Conservation (phyloP, 192 early-diverging fungal genomes). For the Globomyces pollinis-pini region DNA sequence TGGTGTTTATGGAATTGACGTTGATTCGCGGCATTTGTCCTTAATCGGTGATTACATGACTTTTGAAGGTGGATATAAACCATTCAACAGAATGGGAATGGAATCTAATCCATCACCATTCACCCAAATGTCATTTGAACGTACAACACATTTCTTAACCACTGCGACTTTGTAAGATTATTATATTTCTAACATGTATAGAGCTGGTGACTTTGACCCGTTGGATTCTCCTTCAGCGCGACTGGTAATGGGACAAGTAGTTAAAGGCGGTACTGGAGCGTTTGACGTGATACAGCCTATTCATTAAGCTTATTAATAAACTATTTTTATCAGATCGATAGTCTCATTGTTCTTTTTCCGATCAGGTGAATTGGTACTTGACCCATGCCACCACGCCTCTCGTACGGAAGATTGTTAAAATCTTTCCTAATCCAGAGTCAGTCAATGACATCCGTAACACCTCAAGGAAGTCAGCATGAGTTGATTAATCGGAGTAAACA, state of each 20-base stretch:
- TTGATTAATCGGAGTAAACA: too few species aligned
- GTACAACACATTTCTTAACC: constrained; percentile 90
- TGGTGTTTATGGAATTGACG: constrained; percentile 84
- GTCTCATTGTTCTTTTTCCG: too few species aligned
- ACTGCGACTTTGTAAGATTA: constrained; percentile 85
- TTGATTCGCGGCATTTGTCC: constrained; percentile 90
- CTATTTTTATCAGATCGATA: too few species aligned
- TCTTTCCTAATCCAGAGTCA: too few species aligned
- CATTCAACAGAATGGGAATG: constrained; percentile 95
- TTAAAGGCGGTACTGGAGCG: constrained; percentile 86
- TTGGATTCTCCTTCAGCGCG: constrained; percentile 87
- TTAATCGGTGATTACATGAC: constrained; percentile 99
- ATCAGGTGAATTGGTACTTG: too few species aligned
- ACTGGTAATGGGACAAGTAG: constrained; percentile 88
- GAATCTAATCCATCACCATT: constrained; percentile 88
- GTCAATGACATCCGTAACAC: too few species aligned
- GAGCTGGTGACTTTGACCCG: constrained; percentile 77
- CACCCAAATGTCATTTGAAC: constrained; percentile 97
- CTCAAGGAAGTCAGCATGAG: too few species aligned
- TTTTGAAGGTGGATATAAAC: constrained; percentile 96
- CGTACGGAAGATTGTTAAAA: too few species aligned
- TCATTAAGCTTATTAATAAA: too few species aligned
- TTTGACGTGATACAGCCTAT: constrained; percentile 78
- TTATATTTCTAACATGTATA: too few species aligned
- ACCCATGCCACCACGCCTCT: too few species aligned